Evolutionary conservation across 768 basidiomycete species (phyloP).

Genomic region (Boletus sp.): DNA sequence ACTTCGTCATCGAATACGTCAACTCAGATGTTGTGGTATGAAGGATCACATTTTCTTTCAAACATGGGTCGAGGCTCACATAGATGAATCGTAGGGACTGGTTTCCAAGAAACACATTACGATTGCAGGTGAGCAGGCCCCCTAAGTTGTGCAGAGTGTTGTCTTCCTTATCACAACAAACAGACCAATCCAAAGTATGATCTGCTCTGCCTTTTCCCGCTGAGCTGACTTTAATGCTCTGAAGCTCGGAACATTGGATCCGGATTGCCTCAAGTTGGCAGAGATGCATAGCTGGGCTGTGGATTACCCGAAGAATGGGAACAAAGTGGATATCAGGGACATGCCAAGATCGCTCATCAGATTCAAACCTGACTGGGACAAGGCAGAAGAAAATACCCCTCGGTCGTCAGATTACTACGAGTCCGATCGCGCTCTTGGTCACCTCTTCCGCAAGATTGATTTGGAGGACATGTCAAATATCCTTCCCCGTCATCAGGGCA

Average conservation of each 20-base stretch:
- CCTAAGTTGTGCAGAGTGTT: not conserved
- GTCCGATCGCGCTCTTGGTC: constrained; percentile 67
- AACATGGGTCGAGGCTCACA: not conserved
- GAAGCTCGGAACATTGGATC: constrained; percentile 61
- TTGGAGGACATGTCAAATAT: constrained; percentile 36
- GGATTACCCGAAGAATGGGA: constrained; percentile 78
- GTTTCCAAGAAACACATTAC: constrained; percentile 64
- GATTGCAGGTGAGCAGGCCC: constrained; percentile 55
- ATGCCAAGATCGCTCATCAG: constrained; percentile 57
- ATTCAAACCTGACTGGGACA: constrained; percentile 79
- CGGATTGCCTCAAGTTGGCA: constrained; percentile 55
- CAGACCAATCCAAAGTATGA: constrained; percentile 69
- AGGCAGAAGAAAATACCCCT: constrained; percentile 51
- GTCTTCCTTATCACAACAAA: constrained; percentile 3
- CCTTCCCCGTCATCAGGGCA: constrained; percentile 4
- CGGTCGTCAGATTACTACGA: constrained; percentile 65
- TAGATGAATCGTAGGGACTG: constrained; percentile 48
- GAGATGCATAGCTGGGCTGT: constrained; percentile 61
- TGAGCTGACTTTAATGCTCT: constrained; percentile 1
- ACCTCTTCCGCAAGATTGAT: constrained; percentile 61
- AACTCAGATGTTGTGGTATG: constrained; percentile 75
- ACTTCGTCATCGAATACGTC: constrained; percentile 83
- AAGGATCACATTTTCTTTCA: not conserved
- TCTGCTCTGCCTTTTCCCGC: not conserved
- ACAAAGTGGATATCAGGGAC: constrained; percentile 51